A percentile compares a stretch with the other conserved stretches of the same genome.
Conservation (phyloP, 2,329 filamentous ascomycete genomes). For the Botrytis fabae region DNA sequence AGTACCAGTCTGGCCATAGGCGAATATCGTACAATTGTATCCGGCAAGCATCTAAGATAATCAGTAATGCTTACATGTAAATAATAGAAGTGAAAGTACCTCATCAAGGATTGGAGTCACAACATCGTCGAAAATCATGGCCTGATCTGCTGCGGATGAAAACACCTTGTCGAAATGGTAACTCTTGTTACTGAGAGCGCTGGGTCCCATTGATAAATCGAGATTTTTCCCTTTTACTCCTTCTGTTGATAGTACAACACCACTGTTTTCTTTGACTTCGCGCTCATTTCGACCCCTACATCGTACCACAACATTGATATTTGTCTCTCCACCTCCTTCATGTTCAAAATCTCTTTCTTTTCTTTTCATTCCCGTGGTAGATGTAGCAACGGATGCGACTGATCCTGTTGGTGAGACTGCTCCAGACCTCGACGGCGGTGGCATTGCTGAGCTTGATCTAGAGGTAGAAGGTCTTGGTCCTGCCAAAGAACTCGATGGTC, state of each 20-base stretch:
- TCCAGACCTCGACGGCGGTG: slow-evolving; percentile 35
- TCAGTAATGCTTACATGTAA: slow-evolving; percentile 23
- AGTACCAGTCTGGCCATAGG: slow-evolving; percentile 96
- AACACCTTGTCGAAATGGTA: slow-evolving; percentile 98
- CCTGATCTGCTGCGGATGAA: slow-evolving; percentile 89
- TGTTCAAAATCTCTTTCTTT: slow-evolving; percentile 84
- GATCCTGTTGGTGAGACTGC: slow-evolving; percentile 68
- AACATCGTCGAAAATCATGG: slow-evolving; percentile 92
- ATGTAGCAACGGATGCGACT: slow-evolving; percentile 55
- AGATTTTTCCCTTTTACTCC: slow-evolving; percentile 84
- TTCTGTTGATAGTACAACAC: slow-evolving; percentile 84
- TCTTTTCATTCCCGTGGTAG: slow-evolving; percentile 67
- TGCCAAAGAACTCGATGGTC: slow-evolving; percentile 47
- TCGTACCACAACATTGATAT: slow-evolving; percentile 95
- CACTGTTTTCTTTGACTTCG: slow-evolving; percentile 91
- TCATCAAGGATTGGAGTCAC: slow-evolving; percentile 91
- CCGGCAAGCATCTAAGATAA: slow-evolving; percentile 76
- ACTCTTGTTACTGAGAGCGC: slow-evolving; percentile 89
- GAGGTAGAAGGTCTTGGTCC: slow-evolving; percentile 29
- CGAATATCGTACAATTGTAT: slow-evolving; percentile 98
- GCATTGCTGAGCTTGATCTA: slow-evolving; percentile 48
- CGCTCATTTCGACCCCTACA: slow-evolving; percentile 91
- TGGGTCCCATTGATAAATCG: slow-evolving; percentile 88
- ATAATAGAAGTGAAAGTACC: slow-evolving; percentile 51
- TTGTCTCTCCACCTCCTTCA: slow-evolving; percentile 78